Conservation (phyloP, 139 green algal species). For the Volvox africanus region DNA sequence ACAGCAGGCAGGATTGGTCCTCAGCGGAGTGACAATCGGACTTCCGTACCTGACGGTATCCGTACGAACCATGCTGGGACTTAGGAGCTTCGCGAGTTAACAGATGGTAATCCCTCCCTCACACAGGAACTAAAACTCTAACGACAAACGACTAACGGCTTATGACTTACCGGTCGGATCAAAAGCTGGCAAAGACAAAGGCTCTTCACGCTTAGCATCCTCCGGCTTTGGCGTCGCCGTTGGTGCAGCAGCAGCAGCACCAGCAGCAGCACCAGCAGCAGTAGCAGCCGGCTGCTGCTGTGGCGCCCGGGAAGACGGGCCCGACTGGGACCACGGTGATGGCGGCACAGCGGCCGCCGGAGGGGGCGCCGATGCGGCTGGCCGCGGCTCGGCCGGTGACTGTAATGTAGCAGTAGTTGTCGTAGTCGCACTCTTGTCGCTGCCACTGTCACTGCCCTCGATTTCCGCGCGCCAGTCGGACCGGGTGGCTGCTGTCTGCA, state of each 20-base stretch:
- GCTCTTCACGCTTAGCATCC: background rate
- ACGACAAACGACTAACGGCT: too few species aligned
- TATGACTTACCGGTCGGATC: background rate
- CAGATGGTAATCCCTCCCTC: too few species aligned
- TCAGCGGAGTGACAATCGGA: too few species aligned
- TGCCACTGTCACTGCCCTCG: background rate
- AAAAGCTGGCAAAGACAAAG: slow-evolving; percentile 6
- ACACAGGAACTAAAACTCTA: too few species aligned
- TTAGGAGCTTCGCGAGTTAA: too few species aligned
- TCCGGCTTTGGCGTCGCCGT: background rate
- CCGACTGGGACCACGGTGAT: background rate
- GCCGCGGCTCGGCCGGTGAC: background rate
- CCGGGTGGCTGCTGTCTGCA: background rate
- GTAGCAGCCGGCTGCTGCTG: background rate
- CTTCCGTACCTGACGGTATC: too few species aligned
- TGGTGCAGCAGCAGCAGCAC: background rate
- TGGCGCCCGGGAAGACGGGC: background rate
- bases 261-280: background rate
- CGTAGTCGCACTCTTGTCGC: background rate
- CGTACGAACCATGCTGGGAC: too few species aligned
- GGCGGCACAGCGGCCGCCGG: background rate
- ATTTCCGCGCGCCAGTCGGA: slow-evolving; percentile 34
- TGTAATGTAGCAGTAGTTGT: background rate
- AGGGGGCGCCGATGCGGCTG: background rate
- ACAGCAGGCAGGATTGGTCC: too few species aligned